phyloP scores from a whole-genome alignment of 164 flowering plant genomes.

The Saururus chinensis region DNA sequence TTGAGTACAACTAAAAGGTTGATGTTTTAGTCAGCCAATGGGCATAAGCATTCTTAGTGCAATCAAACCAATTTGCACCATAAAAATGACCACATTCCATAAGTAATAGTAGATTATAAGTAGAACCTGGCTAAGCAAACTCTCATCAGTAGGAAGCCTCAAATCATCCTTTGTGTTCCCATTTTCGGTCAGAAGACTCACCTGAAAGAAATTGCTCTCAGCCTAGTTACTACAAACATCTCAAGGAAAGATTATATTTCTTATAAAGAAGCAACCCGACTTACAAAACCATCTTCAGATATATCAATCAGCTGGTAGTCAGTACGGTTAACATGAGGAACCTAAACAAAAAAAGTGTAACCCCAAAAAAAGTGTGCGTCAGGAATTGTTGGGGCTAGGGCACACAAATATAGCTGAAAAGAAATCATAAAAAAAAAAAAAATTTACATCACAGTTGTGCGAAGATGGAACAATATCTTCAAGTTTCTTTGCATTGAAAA shows the following conservation, averaged over 20 bases:
- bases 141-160: slow-evolving; percentile 46
- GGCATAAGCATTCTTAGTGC: too few species aligned
- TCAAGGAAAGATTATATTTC: background rate
- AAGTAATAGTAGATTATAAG: too few species aligned
- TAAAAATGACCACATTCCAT: too few species aligned
- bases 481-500: slow-evolving; percentile 52
- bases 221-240: background rate
- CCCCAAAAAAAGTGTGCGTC: background rate
- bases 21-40: too few species aligned
- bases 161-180: slow-evolving; percentile 51
- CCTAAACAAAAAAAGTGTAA: slow-evolving; percentile 17
- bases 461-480: slow-evolving; percentile 75
- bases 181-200: slow-evolving; percentile 40
- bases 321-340: slow-evolving; percentile 48
- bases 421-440: background rate
- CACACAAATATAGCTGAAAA: background rate
- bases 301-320: slow-evolving; percentile 61
- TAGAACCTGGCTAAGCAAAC: slow-evolving; percentile 34
- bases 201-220: slow-evolving; percentile 16
- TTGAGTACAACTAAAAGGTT: too few species aligned
- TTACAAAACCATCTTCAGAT: slow-evolving; percentile 53
- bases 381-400: too few species aligned
- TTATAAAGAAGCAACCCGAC: background rate
- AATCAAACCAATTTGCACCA: too few species aligned
- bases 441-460: slow-evolving; percentile 54